Conservation (phyloP, 169 alveolate genomes). For the Perkinsus chesapeaki region DNA sequence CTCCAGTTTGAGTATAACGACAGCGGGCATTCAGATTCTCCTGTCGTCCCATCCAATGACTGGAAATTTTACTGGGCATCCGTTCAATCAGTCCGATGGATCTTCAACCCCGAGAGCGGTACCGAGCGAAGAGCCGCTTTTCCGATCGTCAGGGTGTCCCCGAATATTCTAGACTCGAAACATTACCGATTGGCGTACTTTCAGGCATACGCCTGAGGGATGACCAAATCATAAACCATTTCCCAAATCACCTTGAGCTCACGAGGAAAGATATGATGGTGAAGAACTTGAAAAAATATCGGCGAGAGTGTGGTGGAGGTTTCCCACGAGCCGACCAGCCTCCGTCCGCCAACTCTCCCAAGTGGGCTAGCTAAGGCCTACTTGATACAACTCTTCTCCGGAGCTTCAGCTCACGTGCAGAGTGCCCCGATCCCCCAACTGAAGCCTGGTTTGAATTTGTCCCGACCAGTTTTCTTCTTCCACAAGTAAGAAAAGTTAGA, state of each 20-base stretch:
- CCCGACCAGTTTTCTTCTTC: conserved; percentile 64
- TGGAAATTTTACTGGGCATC: conserved; percentile 78
- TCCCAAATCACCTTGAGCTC: conserved; percentile 78
- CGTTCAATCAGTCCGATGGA: conserved; percentile 66
- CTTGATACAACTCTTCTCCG: conserved; percentile 13
- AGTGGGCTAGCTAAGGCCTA: too few species aligned
- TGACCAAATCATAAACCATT: conserved; percentile 75
- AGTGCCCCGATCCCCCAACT: background rate
- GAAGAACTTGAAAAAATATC: conserved; percentile 60
- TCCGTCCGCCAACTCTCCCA: too few species aligned
- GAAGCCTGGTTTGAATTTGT: conserved; percentile 41
- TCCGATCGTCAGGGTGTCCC: too few species aligned
- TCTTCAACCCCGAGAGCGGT: conserved; percentile 72
- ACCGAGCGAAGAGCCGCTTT: conserved; percentile 15
- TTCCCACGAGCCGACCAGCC: conserved; percentile 15
- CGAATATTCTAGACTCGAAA: too few species aligned
- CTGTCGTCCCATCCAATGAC: conserved; percentile 30
- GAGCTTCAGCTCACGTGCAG: conserved; percentile 62
- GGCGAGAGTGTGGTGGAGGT: conserved; percentile 59
- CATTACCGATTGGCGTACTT: too few species aligned
- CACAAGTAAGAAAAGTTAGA: conserved; percentile 19
- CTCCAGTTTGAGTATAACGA: background rate
- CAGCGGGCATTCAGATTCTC: background rate
- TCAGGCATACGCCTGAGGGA: conserved; percentile 26
- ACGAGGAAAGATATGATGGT: conserved; percentile 86